Base-by-base conservation (phyloP, 2,329 filamentous ascomycete genomes). In the Coniochaeta hoffmannii region DNA sequence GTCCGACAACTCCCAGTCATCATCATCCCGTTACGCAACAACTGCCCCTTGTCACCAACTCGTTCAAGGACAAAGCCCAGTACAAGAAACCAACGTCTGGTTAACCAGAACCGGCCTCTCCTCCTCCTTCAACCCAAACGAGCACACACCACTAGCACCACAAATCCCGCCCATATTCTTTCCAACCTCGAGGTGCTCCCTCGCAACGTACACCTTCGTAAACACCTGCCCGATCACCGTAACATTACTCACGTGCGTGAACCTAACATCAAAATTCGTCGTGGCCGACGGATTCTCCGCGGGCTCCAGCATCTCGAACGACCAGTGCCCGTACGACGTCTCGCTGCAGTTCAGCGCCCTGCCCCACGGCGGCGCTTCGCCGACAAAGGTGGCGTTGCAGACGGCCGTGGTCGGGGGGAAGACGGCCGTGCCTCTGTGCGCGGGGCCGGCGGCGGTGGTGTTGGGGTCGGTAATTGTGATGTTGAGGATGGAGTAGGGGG, bases 391-490 rank as follows among this genome's bases (percentile, higher is more conserved):
- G n/a, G 64, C 56, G 7, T 57, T 59, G 60, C 66, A 69, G 53
- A 63, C 64, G 19, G 62, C 63, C 8, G 52, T 55, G 9, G 60
- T 60, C 5, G 60, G 55, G 8, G 55, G 38, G 57, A 64, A 63
- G 3, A 38, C 50, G n/a, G 55, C 55, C 8, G 57, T 49, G 26
- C 58, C 55, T 34, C 44, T 59, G 15, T 36, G 54, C 6, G 58
- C 60, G 1, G 54, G n/a, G 10, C 56, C 58, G 2, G 60, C 57
- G 44, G 57, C 50, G 30, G 63, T 62, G 44, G 60, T 57, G 57
- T 62, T 61, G n/a, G 65, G 63, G 50, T 66, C 65, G 12, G 56
- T 53, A 59, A 69, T 66, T 36, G 59, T 60, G 15, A 60, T 60
- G 50, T 46, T 53, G 22, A 67, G 50, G 30, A 54, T 50, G 11